Conservation (phyloP, 129 eudicot genomes). For the Tanacetum coccineum region DNA sequence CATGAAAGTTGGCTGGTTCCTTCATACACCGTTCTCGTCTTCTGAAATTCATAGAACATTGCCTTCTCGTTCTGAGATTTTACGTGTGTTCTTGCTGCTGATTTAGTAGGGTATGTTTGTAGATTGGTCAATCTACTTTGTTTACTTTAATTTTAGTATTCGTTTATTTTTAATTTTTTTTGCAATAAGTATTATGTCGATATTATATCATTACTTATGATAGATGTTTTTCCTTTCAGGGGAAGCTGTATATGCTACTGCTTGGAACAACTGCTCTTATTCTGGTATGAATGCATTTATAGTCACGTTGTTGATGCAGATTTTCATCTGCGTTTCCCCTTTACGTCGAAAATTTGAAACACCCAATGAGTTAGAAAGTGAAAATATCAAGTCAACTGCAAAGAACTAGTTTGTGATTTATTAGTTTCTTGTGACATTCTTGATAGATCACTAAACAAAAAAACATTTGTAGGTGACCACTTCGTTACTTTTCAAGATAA, state of each 20-base stretch:
- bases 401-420: not conserved
- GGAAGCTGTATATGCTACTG: constrained; percentile 82
- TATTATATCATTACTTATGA: no score
- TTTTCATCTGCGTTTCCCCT: no score
- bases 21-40: constrained; percentile 6
- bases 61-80: constrained; percentile 8
- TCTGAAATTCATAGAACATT: constrained; percentile 15
- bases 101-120: not conserved
- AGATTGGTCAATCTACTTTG: not conserved
- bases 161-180: no score
- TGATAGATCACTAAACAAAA: not conserved
- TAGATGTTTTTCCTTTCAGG: constrained; percentile 44
- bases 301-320: not conserved
- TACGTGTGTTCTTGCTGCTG: constrained; percentile 2
- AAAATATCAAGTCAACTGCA: not conserved
- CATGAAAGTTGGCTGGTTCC: constrained; percentile 14
- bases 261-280: constrained; percentile 99
- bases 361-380: no score
- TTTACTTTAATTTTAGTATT: not conserved
- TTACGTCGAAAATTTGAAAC: no score
- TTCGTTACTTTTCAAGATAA: constrained; percentile 87
- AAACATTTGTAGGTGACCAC: constrained; percentile 68
- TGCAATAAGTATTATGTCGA: no score
- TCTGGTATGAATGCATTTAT: constrained; percentile 48
- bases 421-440: not conserved